Evolutionary conservation across 1,139 yeast genomes (phyloP).

Genomic region (Meyerozyma guilliermondii): DNA sequence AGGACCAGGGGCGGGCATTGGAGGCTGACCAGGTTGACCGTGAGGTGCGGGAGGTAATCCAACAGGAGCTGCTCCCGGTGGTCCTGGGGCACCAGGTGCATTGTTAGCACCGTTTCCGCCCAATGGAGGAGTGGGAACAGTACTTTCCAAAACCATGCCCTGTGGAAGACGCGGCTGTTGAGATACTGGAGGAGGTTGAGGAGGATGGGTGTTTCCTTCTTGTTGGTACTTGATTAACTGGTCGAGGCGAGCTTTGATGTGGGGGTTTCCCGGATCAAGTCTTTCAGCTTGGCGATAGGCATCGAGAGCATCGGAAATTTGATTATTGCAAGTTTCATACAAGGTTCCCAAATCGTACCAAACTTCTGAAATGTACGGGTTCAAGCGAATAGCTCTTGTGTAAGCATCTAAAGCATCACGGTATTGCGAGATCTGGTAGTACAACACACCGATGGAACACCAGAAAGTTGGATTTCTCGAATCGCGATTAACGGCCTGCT

Average conservation of each 20-base stretch:
- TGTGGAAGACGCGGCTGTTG: constrained; percentile 56
- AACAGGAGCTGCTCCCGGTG: constrained; percentile 6
- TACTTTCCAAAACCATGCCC: constrained; percentile 53
- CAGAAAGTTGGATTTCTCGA: constrained; percentile 96
- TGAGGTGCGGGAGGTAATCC: constrained; percentile 1
- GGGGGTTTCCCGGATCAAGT: constrained; percentile 90
- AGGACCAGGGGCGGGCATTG: constrained; percentile 5
- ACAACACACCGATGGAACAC: constrained; percentile 97
- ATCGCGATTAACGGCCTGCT: constrained; percentile 96
- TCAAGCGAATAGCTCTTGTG: constrained; percentile 90
- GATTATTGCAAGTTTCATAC: constrained; percentile 95
- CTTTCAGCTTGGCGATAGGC: constrained; percentile 96
- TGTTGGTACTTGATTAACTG: constrained; percentile 74
- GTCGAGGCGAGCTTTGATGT: constrained; percentile 86
- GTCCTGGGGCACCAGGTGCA: constrained; percentile 6
- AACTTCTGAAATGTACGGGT: constrained; percentile 93
- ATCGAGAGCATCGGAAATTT: constrained; percentile 88
- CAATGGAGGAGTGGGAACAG: constrained; percentile 17
- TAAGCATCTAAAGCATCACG: constrained; percentile 97
- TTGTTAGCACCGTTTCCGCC: not conserved
- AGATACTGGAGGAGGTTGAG: constrained; percentile 64
- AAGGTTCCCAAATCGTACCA: constrained; percentile 98
- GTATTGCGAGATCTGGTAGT: constrained; percentile 92
- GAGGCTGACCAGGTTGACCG: constrained; percentile 8
- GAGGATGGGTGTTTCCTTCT: constrained; percentile 63